Conservation (phyloP, 2,329 filamentous ascomycete genomes). For the Aspergillus novofumigatus region DNA sequence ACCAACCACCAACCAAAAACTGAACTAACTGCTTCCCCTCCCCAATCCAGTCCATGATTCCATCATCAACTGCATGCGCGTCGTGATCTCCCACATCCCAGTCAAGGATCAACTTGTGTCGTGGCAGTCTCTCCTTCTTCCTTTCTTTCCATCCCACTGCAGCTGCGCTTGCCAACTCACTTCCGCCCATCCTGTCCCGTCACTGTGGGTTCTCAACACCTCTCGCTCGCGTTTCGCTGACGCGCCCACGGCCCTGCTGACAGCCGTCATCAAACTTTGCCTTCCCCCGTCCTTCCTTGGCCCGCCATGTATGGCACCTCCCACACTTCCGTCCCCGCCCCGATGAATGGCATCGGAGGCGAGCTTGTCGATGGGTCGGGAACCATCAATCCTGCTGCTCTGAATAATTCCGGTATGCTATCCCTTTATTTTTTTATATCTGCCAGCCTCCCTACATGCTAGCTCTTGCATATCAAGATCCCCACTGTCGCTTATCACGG, state of each 20-base stretch:
- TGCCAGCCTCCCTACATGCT: neutral
- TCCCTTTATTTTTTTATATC: constrained; percentile 3
- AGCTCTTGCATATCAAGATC: neutral
- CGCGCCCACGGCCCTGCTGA: constrained; percentile 31
- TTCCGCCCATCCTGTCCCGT: constrained; percentile 10
- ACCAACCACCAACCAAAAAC: neutral
- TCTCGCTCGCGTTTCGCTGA: constrained; percentile 25
- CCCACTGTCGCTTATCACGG: constrained; percentile 8
- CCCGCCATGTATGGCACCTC: constrained; percentile 46
- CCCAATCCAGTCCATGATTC: constrained; percentile 19
- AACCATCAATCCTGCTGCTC: constrained; percentile 84
- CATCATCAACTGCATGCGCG: constrained; percentile 26
- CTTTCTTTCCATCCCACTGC: constrained; percentile 10
- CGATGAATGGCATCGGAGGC: constrained; percentile 60
- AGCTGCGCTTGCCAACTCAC: constrained; percentile 11
- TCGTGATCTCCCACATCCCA: constrained; percentile 12
- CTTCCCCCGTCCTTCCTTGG: constrained; percentile 25
- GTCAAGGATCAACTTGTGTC: constrained; percentile 16
- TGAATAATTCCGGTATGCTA: constrained; percentile 70
- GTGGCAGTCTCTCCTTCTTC: constrained; percentile 13
- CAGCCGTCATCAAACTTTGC: constrained; percentile 18
- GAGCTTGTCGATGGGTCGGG: constrained; percentile 67
- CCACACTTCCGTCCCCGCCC: constrained; percentile 53
- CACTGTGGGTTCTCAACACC: constrained; percentile 14
- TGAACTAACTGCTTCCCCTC: constrained; percentile 19